Conservation (phyloP, 177 flowering plant species). For the Vitis hybrid region DNA sequence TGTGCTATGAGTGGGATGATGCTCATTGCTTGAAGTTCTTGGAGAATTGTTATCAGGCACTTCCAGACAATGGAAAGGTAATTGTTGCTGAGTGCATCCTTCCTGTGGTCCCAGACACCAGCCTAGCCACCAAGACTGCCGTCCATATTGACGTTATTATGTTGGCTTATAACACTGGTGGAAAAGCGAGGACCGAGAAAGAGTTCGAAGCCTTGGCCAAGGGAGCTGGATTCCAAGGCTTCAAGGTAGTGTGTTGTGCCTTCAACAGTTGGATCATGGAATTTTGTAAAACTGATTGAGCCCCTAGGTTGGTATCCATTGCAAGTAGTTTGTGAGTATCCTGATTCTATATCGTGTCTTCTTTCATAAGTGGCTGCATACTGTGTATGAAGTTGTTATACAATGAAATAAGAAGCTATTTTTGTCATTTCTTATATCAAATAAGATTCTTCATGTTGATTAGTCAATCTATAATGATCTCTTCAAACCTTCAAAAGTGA, state of each 20-base stretch:
- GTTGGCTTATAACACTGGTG: conserved; percentile 82
- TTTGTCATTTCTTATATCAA: no score
- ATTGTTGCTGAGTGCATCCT: conserved; percentile 61
- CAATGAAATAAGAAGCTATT: no score
- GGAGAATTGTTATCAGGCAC: conserved; percentile 64
- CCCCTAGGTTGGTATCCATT: no score
- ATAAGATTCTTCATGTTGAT: no score
- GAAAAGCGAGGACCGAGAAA: conserved; percentile 69
- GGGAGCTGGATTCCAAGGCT: conserved; percentile 59
- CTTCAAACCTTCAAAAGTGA: no score
- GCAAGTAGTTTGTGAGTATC: no score
- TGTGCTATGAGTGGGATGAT: conserved; percentile 86
- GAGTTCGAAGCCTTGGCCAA: conserved; percentile 67
- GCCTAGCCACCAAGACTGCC: conserved; percentile 37
- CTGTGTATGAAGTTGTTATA: no score
- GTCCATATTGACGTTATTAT: conserved; percentile 58
- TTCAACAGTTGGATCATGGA: conserved; percentile 66
- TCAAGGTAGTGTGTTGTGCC: conserved; percentile 43
- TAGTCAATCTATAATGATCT: no score
- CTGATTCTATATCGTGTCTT: no score
- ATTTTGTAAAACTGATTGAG: conserved; percentile 33
- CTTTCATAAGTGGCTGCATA: no score
- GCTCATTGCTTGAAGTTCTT: conserved; percentile 62
- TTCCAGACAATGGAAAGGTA: conserved; percentile 70
- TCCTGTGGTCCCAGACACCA: conserved; percentile 48